phyloP scores from a whole-genome alignment of 2,329 filamentous ascomycete species.

The Paradendryphiella salina region DNA sequence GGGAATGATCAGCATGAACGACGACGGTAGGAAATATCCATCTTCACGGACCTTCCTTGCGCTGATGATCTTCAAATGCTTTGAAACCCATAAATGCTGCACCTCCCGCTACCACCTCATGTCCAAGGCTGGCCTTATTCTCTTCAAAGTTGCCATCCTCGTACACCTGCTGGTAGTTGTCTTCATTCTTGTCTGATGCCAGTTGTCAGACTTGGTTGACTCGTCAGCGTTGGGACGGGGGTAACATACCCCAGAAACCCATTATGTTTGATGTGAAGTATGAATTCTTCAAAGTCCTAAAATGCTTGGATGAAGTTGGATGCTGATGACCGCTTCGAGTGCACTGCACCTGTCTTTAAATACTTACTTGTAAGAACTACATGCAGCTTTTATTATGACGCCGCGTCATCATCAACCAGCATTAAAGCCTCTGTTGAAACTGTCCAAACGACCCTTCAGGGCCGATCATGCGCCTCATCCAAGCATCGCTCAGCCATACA shows the following conservation, averaged over 20 bases:
- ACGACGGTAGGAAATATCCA: background rate
- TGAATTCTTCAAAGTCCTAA: background rate
- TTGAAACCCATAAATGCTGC: conserved; percentile 81
- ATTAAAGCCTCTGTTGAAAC: conserved; percentile 2
- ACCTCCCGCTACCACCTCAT: conserved; percentile 75
- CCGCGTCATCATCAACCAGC: conserved; percentile 18
- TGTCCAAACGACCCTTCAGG: conserved; percentile 10
- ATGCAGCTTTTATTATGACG: conserved; percentile 1
- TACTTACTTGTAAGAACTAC: conserved; percentile 10
- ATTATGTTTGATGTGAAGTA: conserved; percentile 27
- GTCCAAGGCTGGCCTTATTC: conserved; percentile 67
- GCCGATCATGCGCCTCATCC: conserved; percentile 30
- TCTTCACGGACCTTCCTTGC: conserved; percentile 61
- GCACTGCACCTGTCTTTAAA: conserved; percentile 14
- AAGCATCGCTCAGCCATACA: conserved; percentile 24
- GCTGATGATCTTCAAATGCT: conserved; percentile 75
- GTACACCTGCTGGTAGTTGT: conserved; percentile 61
- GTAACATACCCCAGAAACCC: conserved; percentile 50
- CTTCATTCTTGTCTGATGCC: conserved; percentile 55
- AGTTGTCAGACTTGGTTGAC: background rate
- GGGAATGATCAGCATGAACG: conserved; percentile 4
- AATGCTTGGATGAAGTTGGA: background rate
- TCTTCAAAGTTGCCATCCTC: conserved; percentile 50
- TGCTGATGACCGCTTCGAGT: background rate
- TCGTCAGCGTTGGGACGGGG: background rate